A percentile compares a stretch with the other conserved stretches of the same genome.
phyloP scores from a whole-genome alignment of 192 early-diverging fungal genomes.

The Globomyces pollinis-pini region DNA sequence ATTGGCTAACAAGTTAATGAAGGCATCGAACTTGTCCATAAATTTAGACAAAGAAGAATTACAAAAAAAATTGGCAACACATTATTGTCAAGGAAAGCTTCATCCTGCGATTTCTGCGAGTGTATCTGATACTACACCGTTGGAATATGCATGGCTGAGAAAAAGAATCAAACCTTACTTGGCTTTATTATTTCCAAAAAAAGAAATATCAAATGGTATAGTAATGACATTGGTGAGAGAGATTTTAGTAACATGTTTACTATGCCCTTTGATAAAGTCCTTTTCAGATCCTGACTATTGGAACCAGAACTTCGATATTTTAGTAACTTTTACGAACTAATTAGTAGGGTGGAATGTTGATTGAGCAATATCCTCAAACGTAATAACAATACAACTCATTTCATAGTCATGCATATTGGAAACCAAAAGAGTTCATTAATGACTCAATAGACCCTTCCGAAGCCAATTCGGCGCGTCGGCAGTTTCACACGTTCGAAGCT shows the following conservation, averaged over 20 bases:
- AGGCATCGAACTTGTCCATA: constrained; percentile 13
- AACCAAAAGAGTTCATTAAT: not conserved
- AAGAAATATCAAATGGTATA: constrained; percentile 48
- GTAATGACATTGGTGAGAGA: constrained; percentile 66
- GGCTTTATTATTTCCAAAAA: constrained; percentile 53
- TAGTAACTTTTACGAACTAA: constrained; percentile 18
- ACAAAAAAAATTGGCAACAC: constrained; percentile 39
- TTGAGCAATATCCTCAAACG: constrained; percentile 1
- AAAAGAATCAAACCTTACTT: constrained; percentile 51
- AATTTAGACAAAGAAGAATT: too few relatives aligned
- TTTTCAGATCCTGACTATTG: constrained; percentile 80
- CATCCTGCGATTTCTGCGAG: constrained; percentile 42
- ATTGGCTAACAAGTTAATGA: constrained; percentile 46
- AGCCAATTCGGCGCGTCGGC: not conserved
- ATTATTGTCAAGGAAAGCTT: constrained; percentile 47
- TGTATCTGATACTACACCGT: not conserved
- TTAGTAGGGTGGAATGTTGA: not conserved
- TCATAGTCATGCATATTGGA: not conserved
- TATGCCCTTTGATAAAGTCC: constrained; percentile 60
- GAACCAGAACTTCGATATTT: constrained; percentile 67
- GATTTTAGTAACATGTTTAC: constrained; percentile 57
- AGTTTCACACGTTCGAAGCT: constrained; percentile 55
- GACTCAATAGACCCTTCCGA: not conserved
- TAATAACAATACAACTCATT: too few relatives aligned
- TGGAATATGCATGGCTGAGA: constrained; percentile 51